A percentile compares a stretch with the other conserved stretches of the same genome.
phyloP scores from a whole-genome alignment of 2,329 filamentous ascomycete genomes.

The Botrytis porri region DNA sequence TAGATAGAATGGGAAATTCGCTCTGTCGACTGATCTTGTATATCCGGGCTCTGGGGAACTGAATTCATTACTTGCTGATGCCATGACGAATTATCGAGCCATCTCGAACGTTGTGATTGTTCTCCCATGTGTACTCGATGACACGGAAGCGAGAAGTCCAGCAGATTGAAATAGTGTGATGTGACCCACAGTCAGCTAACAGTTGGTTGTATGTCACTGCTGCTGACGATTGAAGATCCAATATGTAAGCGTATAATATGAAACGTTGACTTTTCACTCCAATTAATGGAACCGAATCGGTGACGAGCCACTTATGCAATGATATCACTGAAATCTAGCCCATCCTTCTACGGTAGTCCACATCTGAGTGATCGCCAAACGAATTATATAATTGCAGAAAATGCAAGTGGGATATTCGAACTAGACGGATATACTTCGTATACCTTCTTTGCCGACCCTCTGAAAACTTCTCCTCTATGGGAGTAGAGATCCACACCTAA shows the following conservation, averaged over 20 bases:
- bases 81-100: background rate
- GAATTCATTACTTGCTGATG: background rate
- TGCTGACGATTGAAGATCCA: background rate
- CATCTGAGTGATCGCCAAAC: background rate
- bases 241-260: background rate
- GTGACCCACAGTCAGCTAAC: background rate
- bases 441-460: too few relatives aligned
- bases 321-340: background rate
- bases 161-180: background rate
- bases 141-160: background rate
- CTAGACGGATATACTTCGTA: background rate
- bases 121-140: background rate
- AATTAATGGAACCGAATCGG: background rate
- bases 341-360: too few relatives aligned
- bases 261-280: background rate
- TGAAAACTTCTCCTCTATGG: too few relatives aligned
- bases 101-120: background rate
- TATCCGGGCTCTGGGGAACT: background rate
- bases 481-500: too few relatives aligned
- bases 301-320: background rate
- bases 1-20: constrained; percentile 9
- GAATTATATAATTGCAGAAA: background rate
- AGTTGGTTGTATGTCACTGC: background rate
- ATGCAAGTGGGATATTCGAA: background rate
- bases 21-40: background rate